Base-by-base conservation (phyloP, 169 alveolate species). In the Plasmodium relictum region DNA sequence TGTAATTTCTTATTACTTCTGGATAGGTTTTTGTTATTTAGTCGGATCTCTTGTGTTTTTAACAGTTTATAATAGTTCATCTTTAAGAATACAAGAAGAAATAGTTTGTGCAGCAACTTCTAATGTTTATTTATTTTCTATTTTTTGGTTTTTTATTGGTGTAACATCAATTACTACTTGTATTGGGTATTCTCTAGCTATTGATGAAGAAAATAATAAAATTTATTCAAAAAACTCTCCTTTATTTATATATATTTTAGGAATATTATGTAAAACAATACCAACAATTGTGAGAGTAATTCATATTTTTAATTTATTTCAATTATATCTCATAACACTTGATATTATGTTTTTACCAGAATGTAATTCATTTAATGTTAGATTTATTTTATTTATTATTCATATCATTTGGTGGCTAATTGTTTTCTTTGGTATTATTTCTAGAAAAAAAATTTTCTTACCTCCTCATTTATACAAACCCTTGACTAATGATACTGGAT, bases 391-490 rank as follows among this genome's bases (percentile, higher is more conserved):
- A 8, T 63, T 78, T 18, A 45, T 78, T 66, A 44, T 78, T 48
- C 76, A 78, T 50, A 78, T 78, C 12, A 31, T 78, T 2, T 78
- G 89, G 89, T 78, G 89, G 89, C 12, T 56, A 0, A 78, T 78
- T 37, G 78, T 78, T 10, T 26, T 78, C 50, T 78, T 78, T 39
- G 89, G 89, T 5, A 66, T 78, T 50, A 56, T 65, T 56, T 78
- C 89, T 14, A 78, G 78, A 69, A 78, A 58, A 42, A 65, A 31
- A 69, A 65, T 59, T n/a, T 78, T 78, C 71, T 22, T 78, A 3
- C 89, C 89, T 44, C 89, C 89, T n/a, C 74, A 78, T 39, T 50
- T 78, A 69, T 78, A 78, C 44, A 78, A 78, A 39, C 89, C 89
- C 22, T 41, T 78, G 42, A 78, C 89, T 5, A 78, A 78, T 70